Evolutionary conservation across 73 alveolate species (phyloP).

Genomic region (Paramecium primaurelia): DNA sequence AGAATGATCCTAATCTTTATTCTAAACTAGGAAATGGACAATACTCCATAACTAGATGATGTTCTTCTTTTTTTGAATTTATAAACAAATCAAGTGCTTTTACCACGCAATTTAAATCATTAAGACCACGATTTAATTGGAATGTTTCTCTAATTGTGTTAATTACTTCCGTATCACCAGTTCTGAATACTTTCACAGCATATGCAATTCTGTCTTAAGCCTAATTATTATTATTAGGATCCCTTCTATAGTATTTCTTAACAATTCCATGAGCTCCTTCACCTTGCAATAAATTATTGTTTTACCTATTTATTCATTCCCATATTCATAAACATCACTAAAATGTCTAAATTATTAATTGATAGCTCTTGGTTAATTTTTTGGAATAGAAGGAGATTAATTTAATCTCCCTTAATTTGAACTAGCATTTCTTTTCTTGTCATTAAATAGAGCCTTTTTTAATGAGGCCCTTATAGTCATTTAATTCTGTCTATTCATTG

Average conservation of each 20-base stretch:
- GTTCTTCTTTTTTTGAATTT: constrained; percentile 32
- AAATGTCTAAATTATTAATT: constrained; percentile 29
- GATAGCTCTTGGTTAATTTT: not conserved
- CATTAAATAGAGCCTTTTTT: not conserved
- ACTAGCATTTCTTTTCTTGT: not conserved
- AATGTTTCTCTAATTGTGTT: constrained; percentile 18
- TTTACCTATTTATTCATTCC: not conserved
- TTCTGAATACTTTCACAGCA: constrained; percentile 44
- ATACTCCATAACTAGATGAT: constrained; percentile 40
- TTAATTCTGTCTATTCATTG: not conserved
- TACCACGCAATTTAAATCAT: not conserved
- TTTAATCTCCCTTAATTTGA: not conserved
- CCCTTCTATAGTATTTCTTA: not conserved
- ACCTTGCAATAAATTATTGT: not conserved
- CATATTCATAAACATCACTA: constrained; percentile 6
- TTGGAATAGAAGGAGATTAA: not conserved
- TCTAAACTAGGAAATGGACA: constrained; percentile 10
- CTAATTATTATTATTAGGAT: not conserved
- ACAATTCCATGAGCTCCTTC: constrained; percentile 45
- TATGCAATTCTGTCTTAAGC: not conserved
- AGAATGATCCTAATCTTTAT: not conserved
- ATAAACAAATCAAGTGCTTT: constrained; percentile 22
- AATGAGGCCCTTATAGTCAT: not conserved
- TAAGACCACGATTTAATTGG: not conserved
- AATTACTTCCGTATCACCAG: constrained; percentile 41